These are phyloP conservation scores for Crithidia bombi DNA, from an alignment of 208 protist species.

Conservation along the genomic window DNA sequence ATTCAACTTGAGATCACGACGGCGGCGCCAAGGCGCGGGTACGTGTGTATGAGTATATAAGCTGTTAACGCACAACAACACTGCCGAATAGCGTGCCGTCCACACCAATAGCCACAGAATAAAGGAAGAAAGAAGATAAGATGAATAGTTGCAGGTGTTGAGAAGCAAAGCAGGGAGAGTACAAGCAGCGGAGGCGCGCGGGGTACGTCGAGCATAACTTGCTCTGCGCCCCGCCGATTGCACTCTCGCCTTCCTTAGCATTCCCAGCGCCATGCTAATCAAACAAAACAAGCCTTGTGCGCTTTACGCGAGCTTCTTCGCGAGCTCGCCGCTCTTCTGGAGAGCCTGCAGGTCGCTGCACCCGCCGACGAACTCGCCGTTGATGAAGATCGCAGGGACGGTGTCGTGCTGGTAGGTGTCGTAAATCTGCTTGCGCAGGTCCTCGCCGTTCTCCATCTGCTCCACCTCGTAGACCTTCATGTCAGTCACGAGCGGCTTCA, in stretches of 20 bases:
- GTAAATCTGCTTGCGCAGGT: conserved; percentile 49
- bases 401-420: conserved; percentile 68
- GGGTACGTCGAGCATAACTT: too few relatives aligned
- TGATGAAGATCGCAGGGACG: conserved; percentile 81
- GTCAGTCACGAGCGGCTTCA: conserved; percentile 47
- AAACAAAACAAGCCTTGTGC: neutral
- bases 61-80: too few relatives aligned
- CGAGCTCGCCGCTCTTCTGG: conserved; percentile 54
- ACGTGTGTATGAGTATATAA: too few relatives aligned
- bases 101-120: too few relatives aligned
- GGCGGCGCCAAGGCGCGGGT: too few relatives aligned
- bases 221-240: too few relatives aligned
- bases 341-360: conserved; percentile 56
- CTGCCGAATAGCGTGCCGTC: too few relatives aligned
- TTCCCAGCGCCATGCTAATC: neutral
- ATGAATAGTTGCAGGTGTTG: too few relatives aligned
- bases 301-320: conserved; percentile 43
- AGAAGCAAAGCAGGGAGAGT: too few relatives aligned
- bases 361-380: conserved; percentile 77
- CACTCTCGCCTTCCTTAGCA: neutral
- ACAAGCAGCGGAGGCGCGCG: too few relatives aligned
- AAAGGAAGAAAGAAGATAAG: neutral
- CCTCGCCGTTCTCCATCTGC: conserved; percentile 58
- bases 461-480: conserved; percentile 66
- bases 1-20: too few relatives aligned